Evolutionary conservation across 768 basidiomycete species (phyloP).

Genomic region (Omphalotus guepiniiformis): DNA sequence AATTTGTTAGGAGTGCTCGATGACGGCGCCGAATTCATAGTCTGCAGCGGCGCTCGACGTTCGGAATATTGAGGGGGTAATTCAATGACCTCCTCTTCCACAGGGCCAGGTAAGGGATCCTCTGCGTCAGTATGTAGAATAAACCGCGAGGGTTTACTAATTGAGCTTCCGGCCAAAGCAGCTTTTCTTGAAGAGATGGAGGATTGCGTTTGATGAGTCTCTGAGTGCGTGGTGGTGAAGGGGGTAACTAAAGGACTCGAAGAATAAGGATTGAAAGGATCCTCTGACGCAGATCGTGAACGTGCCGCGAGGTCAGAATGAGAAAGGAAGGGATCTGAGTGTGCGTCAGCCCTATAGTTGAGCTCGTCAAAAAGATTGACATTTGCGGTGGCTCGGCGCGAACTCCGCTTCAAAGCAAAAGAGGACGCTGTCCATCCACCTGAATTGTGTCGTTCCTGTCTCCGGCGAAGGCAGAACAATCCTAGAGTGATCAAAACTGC

Average conservation of each 20-base stretch:
- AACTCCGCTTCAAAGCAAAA: conserved; percentile 18
- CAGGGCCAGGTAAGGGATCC: conserved; percentile 40
- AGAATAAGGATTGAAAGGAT: too few relatives aligned
- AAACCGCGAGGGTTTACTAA: conserved; percentile 54
- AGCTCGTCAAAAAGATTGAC: conserved; percentile 26
- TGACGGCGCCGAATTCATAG: too few relatives aligned
- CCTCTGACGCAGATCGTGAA: too few relatives aligned
- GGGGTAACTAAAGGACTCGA: too few relatives aligned
- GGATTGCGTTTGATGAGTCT: too few relatives aligned
- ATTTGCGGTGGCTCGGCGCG: conserved; percentile 22
- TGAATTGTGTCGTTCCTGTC: conserved; percentile 18
- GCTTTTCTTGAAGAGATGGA: too few relatives aligned
- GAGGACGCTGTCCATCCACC: conserved; percentile 19
- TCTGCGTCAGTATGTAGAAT: conserved; percentile 69
- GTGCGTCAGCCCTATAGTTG: too few relatives aligned
- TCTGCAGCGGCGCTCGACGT: conserved; percentile 30
- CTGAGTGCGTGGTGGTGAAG: too few relatives aligned
- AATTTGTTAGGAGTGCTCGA: too few relatives aligned
- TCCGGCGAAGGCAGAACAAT: conserved; percentile 42
- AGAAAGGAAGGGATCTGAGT: too few relatives aligned
- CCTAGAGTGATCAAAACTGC: conserved; percentile 48
- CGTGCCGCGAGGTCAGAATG: too few relatives aligned
- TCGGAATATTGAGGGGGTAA: conserved; percentile 74
- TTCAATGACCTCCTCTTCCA: conserved; percentile 56
- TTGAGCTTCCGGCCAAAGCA: too few relatives aligned